A percentile compares a stretch with the other conserved stretches of the same genome.
phyloP scores from a whole-genome alignment of 768 basidiomycete species.

The Daedaleopsis sinensis region DNA sequence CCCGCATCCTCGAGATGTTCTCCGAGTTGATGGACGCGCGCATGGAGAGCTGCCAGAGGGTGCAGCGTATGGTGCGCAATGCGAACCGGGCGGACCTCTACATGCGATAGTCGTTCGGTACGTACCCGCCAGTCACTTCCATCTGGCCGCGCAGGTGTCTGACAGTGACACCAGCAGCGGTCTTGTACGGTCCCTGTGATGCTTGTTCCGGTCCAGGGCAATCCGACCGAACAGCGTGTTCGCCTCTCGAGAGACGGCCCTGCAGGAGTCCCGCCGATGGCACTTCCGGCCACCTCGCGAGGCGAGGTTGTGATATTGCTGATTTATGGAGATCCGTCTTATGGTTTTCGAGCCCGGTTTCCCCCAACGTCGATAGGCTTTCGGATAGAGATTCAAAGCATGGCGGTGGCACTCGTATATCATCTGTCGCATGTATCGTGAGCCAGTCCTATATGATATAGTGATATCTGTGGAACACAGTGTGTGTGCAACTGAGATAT shows the following conservation, averaged over 20 bases:
- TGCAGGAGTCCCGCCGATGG: not conserved
- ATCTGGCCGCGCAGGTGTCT: constrained; percentile 9
- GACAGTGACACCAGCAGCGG: constrained; percentile 16
- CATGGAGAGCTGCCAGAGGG: constrained; percentile 75
- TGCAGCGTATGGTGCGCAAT: constrained; percentile 54
- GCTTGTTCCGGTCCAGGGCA: constrained; percentile 13
- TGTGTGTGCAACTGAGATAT: not conserved
- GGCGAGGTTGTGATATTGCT: constrained; percentile 16
- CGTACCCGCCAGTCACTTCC: constrained; percentile 2
- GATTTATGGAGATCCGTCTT: constrained; percentile 21
- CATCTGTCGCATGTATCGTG: constrained; percentile 19
- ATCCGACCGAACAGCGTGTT: constrained; percentile 13
- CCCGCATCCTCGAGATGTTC: constrained; percentile 66
- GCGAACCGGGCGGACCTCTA: constrained; percentile 20
- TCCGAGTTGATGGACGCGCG: constrained; percentile 73
- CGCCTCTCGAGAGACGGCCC: not conserved
- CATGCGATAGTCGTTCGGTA: constrained; percentile 20
- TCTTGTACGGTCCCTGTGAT: constrained; percentile 12
- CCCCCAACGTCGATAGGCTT: not conserved
- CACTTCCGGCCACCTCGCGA: constrained; percentile 16
- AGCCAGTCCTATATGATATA: constrained; percentile 13
- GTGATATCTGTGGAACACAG: not conserved
- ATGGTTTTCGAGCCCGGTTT: constrained; percentile 11
- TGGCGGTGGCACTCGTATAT: constrained; percentile 15
- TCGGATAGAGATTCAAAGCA: constrained; percentile 4